Evolutionary conservation across 345 rosid genomes (phyloP).

Genomic region (Citrus sp.): DNA sequence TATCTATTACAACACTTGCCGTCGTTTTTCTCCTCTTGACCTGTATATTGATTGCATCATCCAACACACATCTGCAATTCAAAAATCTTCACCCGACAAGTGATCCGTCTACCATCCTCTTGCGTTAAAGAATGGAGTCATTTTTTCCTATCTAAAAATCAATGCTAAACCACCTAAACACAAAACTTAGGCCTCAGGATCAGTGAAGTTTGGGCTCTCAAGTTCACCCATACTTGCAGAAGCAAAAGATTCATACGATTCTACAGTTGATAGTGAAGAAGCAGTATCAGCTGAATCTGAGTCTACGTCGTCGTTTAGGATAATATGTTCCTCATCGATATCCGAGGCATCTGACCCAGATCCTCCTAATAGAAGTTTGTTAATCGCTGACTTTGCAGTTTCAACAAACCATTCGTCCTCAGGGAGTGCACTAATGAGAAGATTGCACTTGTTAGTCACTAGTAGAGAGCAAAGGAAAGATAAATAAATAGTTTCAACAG

Average conservation of each 20-base stretch:
- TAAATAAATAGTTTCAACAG: background rate
- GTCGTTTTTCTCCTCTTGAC: background rate
- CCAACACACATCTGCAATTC: slow-evolving; percentile 6
- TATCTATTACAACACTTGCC: background rate
- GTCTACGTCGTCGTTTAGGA: slow-evolving; percentile 35
- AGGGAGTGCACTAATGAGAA: slow-evolving; percentile 51
- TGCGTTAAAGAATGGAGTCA: background rate
- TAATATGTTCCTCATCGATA: slow-evolving; percentile 59
- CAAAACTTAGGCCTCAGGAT: slow-evolving; percentile 46
- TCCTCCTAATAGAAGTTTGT: slow-evolving; percentile 64
- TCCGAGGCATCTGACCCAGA: slow-evolving; percentile 83
- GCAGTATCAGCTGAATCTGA: slow-evolving; percentile 55
- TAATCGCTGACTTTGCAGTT: slow-evolving; percentile 84
- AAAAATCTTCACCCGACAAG: slow-evolving; percentile 8
- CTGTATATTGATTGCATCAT: background rate
- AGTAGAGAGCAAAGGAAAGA: background rate
- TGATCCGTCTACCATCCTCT: background rate
- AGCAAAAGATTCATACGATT: slow-evolving; percentile 76
- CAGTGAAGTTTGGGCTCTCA: slow-evolving; percentile 68
- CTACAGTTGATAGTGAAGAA: slow-evolving; percentile 67
- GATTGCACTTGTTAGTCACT: slow-evolving; percentile 11
- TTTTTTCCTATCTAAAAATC: background rate
- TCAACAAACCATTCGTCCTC: slow-evolving; percentile 93
- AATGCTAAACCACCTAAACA: slow-evolving; percentile 1
- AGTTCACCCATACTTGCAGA: slow-evolving; percentile 97